Evolutionary conservation across 805 yeast genomes (phyloP).

Genomic region (Candida fluviatilis): DNA sequence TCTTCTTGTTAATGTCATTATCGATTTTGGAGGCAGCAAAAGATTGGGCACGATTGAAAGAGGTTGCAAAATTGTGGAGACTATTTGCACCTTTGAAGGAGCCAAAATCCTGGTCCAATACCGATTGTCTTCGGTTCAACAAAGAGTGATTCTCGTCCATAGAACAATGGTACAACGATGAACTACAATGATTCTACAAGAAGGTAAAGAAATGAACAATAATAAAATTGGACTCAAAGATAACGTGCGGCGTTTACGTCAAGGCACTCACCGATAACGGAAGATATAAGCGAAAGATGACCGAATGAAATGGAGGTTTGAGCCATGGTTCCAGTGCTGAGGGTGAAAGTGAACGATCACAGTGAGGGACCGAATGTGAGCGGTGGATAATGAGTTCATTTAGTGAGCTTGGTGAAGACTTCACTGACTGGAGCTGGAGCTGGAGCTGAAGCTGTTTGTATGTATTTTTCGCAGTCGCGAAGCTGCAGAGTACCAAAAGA

Average conservation of each 20-base stretch:
- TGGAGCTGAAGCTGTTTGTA: too few relatives aligned
- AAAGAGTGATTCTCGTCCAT: slow-evolving; percentile 24
- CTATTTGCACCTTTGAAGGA: slow-evolving; percentile 67
- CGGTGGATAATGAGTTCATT: too few relatives aligned
- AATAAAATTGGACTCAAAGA: too few relatives aligned
- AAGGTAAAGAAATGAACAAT: background rate
- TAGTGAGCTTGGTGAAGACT: too few relatives aligned
- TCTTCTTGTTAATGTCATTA: slow-evolving; percentile 50
- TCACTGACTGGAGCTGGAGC: too few relatives aligned
- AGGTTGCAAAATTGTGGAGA: slow-evolving; percentile 72
- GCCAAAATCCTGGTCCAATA: slow-evolving; percentile 40
- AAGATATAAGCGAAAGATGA: background rate
- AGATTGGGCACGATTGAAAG: slow-evolving; percentile 75
- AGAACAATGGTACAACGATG: too few relatives aligned
- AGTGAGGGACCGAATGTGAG: too few relatives aligned
- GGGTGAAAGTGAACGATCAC: too few relatives aligned
- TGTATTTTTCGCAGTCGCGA: too few relatives aligned
- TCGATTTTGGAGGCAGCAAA: slow-evolving; percentile 47
- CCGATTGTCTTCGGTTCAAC: slow-evolving; percentile 15
- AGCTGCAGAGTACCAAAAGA: too few relatives aligned
- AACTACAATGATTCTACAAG: background rate
- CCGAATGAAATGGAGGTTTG: too few relatives aligned
- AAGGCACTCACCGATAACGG: background rate
- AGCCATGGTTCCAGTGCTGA: too few relatives aligned
- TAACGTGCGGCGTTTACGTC: background rate